Percentiles rank a stretch among this genome's conserved stretches.
Conservation (phyloP, 495 filamentous ascomycete genomes). For the Daldinia bambusicola region DNA sequence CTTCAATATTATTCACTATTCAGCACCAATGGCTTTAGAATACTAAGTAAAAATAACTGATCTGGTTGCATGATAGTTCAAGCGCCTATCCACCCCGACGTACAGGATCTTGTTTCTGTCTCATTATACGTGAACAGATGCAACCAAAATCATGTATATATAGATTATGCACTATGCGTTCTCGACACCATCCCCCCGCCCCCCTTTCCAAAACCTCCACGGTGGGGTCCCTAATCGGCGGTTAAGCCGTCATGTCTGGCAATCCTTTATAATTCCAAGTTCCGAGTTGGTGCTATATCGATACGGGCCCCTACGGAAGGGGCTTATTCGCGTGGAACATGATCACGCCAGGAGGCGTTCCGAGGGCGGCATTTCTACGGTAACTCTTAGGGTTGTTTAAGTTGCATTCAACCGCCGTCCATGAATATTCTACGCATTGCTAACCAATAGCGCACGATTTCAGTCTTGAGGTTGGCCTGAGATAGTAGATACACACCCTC, state of each 20-base stretch:
- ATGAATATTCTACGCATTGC: constrained; percentile 8
- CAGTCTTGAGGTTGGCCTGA: neutral
- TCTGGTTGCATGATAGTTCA: constrained; percentile 32
- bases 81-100: constrained; percentile 36
- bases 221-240: constrained; percentile 23
- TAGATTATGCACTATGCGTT: constrained; percentile 38
- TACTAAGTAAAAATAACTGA: constrained; percentile 21
- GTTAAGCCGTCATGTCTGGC: constrained; percentile 31
- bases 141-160: constrained; percentile 31
- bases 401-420: constrained; percentile 18
- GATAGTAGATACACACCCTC: neutral
- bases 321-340: constrained; percentile 11
- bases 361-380: neutral
- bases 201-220: constrained; percentile 11
- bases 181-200: constrained; percentile 23
- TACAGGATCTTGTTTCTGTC: constrained; percentile 26
- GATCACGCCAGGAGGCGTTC: constrained; percentile 18
- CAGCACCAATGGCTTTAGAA: constrained; percentile 22
- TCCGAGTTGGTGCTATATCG: constrained; percentile 15
- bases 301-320: constrained; percentile 6
- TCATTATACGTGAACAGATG: constrained; percentile 21
- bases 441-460: neutral
- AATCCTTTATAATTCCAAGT: constrained; percentile 23
- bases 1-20: constrained; percentile 7
- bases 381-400: constrained; percentile 6